Base-by-base conservation (phyloP, 257 asterid genomes). In the Leonotis leonurus region DNA sequence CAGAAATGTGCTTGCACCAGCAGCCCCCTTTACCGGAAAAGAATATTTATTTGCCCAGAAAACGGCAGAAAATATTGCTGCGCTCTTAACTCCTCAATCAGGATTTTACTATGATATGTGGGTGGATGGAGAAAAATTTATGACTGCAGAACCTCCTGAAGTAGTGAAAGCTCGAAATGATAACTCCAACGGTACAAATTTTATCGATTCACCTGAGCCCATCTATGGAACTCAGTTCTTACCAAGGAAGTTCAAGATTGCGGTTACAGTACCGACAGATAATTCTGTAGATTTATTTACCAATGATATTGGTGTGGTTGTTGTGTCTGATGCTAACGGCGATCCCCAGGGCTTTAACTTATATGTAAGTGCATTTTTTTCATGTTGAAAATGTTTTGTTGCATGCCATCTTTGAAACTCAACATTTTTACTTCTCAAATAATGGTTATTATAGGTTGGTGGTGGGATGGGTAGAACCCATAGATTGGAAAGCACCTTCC, bases 381-480 rank as follows among this genome's bases (percentile, higher is more conserved):
- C 39, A 13, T 29, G 41, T 1, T 24, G 45, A 14, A 22, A 32
- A 2, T 9, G 54, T 30, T 67, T 46, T 72, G 17, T 57, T 18
- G 30, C 43, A 17, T 62, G 62, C 64, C 14, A 30, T 61, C 35
- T 50, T 62, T 46, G 37, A 27, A 36, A 35, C 45, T 55, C 1
- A 6, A 40, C 40, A 30, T 14, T 66, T 29, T 53, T 66, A 60
- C 22, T 7, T 48, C 35, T 52, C 45, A 45, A 48, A 58, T 12
- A 12, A 51, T 69, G 35, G 45, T 54, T 41, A 9, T 53, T 82
- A 74, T 83, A 92, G 99, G 99, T 92, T 74, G 99, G 99, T 79
- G 99, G 99, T 78, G 99, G 99, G 43, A 89, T 92, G 97, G 99
- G 99, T 41, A 83, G 99, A 74, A 92, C 99, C 51, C 97, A 89